These are phyloP conservation scores for Liquidambar formosana DNA, from an alignment of 164 flowering plant species.

Conservation along the genomic window DNA sequence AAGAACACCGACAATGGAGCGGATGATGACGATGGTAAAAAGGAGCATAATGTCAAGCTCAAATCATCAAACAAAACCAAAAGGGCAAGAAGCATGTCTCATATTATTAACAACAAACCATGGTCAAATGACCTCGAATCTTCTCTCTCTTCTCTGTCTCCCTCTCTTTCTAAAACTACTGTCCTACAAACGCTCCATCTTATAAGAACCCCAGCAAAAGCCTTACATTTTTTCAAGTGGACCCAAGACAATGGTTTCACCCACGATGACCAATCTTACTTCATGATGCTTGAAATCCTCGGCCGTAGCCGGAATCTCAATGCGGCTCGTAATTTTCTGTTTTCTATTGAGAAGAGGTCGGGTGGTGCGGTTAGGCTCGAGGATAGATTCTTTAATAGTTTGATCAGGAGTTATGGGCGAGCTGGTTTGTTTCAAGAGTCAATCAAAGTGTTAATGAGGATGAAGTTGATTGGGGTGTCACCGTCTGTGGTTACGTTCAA, in stretches of 20 bases:
- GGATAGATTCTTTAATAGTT: slow-evolving; percentile 61
- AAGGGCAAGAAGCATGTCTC: slow-evolving; percentile 28
- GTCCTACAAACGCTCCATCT: slow-evolving; percentile 54
- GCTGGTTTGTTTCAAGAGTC: slow-evolving; percentile 72
- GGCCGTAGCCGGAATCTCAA: slow-evolving; percentile 57
- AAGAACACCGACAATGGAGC: background rate
- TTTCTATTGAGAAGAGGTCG: slow-evolving; percentile 51
- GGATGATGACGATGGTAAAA: background rate
- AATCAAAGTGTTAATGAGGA: slow-evolving; percentile 45
- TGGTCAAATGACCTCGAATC: slow-evolving; percentile 47
- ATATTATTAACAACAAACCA: slow-evolving; percentile 30
- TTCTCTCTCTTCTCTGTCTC: slow-evolving; percentile 37
- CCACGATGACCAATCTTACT: slow-evolving; percentile 52
- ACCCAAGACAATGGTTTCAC: slow-evolving; percentile 32
- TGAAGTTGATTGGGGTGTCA: slow-evolving; percentile 53
- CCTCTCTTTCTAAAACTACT: slow-evolving; percentile 46
- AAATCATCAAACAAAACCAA: slow-evolving; percentile 28
- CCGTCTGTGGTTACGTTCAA: slow-evolving; percentile 70
- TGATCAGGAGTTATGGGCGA: slow-evolving; percentile 59
- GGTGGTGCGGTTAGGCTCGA: slow-evolving; percentile 38
- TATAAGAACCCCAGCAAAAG: slow-evolving; percentile 47
- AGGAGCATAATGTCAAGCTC: slow-evolving; percentile 1
- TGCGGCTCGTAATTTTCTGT: slow-evolving; percentile 60
- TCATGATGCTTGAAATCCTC: slow-evolving; percentile 50
- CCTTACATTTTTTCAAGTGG: slow-evolving; percentile 67